phyloP scores from a whole-genome alignment of 78 protist species.

The Acrasis kona region DNA sequence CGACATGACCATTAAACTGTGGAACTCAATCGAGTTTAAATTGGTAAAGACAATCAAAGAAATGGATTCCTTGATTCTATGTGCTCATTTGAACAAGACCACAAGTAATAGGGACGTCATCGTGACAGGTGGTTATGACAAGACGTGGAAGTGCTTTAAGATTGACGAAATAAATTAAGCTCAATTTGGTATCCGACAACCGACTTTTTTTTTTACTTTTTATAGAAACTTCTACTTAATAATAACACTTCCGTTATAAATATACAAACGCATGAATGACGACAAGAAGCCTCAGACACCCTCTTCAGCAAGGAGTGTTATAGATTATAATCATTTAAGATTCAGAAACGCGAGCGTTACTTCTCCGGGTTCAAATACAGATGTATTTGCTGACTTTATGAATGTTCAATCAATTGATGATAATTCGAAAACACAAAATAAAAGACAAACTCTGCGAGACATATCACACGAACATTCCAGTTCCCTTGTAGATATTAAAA shows the following conservation, averaged over 20 bases:
- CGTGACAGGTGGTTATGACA: neutral
- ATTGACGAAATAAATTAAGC: neutral
- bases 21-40: constrained; percentile 37
- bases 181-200: neutral
- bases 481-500: too few species aligned
- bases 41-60: constrained; percentile 12
- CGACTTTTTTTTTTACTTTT: neutral
- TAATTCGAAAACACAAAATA: neutral
- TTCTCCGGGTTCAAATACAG: too few species aligned
- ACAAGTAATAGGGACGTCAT: neutral
- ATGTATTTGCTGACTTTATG: too few species aligned
- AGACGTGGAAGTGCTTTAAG: neutral
- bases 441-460: neutral
- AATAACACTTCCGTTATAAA: too few species aligned
- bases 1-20: constrained; percentile 52
- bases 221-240: too few species aligned
- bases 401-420: neutral
- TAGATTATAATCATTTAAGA: too few species aligned
- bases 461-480: too few species aligned
- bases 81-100: neutral
- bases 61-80: neutral
- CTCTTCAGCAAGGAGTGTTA: neutral
- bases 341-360: too few species aligned
- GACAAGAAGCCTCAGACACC: neutral
- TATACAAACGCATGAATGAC: too few species aligned